Conservation (phyloP, 768 basidiomycete genomes). For the Macrocybe gigantea region DNA sequence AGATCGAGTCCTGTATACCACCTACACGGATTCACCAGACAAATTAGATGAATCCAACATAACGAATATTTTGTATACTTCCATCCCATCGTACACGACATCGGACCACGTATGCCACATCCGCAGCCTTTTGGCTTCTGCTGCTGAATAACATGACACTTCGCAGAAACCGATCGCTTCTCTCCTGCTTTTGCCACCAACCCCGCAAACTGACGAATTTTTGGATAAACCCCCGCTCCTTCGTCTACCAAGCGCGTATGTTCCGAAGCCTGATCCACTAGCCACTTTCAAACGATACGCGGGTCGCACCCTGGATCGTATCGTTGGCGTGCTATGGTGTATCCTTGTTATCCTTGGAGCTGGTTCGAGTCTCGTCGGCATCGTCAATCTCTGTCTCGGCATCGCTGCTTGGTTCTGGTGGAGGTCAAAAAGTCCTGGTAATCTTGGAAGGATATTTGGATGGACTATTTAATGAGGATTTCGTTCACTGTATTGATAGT, state of each 20-base stretch:
- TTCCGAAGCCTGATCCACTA: slow-evolving; percentile 47
- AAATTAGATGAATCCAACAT: slow-evolving; percentile 46
- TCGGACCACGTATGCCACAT: slow-evolving; percentile 75
- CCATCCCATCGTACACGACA: slow-evolving; percentile 76
- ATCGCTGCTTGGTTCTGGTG: slow-evolving; percentile 63
- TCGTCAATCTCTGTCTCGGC: slow-evolving; percentile 70
- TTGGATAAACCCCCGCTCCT: slow-evolving; percentile 35
- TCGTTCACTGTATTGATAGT: too few species aligned
- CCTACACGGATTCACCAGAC: slow-evolving; percentile 58
- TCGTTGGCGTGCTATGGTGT: slow-evolving; percentile 80
- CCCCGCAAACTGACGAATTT: slow-evolving; percentile 18
- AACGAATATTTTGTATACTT: slow-evolving; percentile 68
- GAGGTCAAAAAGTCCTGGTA: slow-evolving; percentile 20
- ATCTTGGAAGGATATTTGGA: too few species aligned
- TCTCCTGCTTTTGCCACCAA: slow-evolving; percentile 56
- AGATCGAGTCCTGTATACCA: slow-evolving; percentile 85
- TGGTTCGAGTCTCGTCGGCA: slow-evolving; percentile 63
- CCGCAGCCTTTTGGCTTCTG: background rate
- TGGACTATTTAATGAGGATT: too few species aligned
- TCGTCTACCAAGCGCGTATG: slow-evolving; percentile 43
- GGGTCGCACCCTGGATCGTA: slow-evolving; percentile 65
- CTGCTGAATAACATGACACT: background rate
- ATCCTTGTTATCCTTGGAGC: slow-evolving; percentile 69
- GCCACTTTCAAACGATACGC: slow-evolving; percentile 52
- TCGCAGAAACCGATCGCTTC: slow-evolving; percentile 81